phyloP scores from a whole-genome alignment of 257 asterid genomes.

The Salvia hispanica region DNA sequence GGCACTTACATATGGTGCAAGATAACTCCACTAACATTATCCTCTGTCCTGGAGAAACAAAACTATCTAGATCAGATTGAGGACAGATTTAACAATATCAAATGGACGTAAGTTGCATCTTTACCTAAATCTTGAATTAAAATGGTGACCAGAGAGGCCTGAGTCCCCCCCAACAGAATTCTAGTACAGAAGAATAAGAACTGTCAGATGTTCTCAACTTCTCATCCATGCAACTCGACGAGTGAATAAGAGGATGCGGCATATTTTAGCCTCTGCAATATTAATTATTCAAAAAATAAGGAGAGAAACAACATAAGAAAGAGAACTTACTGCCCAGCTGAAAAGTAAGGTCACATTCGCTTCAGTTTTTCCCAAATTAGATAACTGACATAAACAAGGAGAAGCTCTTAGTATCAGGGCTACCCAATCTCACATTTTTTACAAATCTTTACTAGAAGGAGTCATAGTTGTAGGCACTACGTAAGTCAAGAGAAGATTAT shows the following conservation, averaged over 20 bases:
- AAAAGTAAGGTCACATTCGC: slow-evolving; percentile 89
- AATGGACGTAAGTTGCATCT: slow-evolving; percentile 22
- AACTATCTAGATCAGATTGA: slow-evolving; percentile 36
- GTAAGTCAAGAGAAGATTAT: slow-evolving; percentile 15
- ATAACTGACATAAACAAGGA: slow-evolving; percentile 57
- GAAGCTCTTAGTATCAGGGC: slow-evolving; percentile 32
- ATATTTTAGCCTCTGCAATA: slow-evolving; percentile 8
- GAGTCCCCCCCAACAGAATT: slow-evolving; percentile 97
- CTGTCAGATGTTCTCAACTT: slow-evolving; percentile 23
- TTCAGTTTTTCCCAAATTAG: slow-evolving; percentile 66
- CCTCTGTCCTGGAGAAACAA: slow-evolving; percentile 56
- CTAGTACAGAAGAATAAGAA: slow-evolving; percentile 47
- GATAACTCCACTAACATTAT: slow-evolving; percentile 70
- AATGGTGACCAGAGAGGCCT: slow-evolving; percentile 83
- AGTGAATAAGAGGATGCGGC: slow-evolving; percentile 7
- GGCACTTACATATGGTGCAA: slow-evolving; percentile 88
- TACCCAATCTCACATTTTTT: slow-evolving; percentile 18
- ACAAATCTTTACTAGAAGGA: slow-evolving; percentile 8
- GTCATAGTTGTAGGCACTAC: background rate
- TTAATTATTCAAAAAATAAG: slow-evolving; percentile 17
- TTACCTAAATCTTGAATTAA: slow-evolving; percentile 76
- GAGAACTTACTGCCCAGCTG: slow-evolving; percentile 86
- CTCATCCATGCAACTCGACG: slow-evolving; percentile 2
- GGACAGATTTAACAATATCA: slow-evolving; percentile 12
- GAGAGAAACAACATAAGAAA: slow-evolving; percentile 24